phyloP scores from a whole-genome alignment of 306 rosid species.

The Elaeagnus macrophylla region DNA sequence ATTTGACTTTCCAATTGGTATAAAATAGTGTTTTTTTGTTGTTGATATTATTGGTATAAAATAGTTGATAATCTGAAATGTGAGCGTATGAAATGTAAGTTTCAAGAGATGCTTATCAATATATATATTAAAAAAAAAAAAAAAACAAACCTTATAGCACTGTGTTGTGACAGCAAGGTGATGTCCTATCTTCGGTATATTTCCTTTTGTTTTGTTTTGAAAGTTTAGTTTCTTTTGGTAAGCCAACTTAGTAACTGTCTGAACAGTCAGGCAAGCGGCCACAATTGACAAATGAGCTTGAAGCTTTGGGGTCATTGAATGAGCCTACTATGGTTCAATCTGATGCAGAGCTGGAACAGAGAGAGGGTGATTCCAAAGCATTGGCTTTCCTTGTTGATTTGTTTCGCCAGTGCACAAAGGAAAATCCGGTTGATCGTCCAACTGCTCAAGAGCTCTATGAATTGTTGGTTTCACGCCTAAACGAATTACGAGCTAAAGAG shows the following conservation, averaged over 20 bases:
- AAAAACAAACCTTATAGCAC: no score
- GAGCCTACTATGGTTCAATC: slow-evolving; percentile 59
- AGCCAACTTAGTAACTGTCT: slow-evolving; percentile 3
- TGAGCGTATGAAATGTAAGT: no score
- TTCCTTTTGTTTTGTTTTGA: background rate
- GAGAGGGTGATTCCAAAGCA: slow-evolving; percentile 29
- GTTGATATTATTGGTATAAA: background rate
- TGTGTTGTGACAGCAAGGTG: no score
- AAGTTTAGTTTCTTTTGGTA: slow-evolving; percentile 6
- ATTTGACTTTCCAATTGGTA: background rate
- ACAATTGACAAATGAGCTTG: slow-evolving; percentile 51
- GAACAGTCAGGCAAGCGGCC: slow-evolving; percentile 63
- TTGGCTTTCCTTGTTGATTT: slow-evolving; percentile 58
- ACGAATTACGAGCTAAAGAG: slow-evolving; percentile 23
- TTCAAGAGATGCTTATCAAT: no score
- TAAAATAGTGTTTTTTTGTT: background rate
- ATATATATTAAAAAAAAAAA: no score
- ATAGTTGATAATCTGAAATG: no score
- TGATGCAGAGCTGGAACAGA: slow-evolving; percentile 31
- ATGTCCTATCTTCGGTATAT: no score
- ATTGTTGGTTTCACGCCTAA: slow-evolving; percentile 35
- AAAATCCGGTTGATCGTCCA: slow-evolving; percentile 62
- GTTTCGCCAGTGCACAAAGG: slow-evolving; percentile 57
- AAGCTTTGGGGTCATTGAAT: slow-evolving; percentile 31
- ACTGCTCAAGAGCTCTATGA: slow-evolving; percentile 57